These are phyloP conservation scores for Fraxinus quadrangulata DNA, from an alignment of 257 asterid genomes.

Conservation along the genomic window DNA sequence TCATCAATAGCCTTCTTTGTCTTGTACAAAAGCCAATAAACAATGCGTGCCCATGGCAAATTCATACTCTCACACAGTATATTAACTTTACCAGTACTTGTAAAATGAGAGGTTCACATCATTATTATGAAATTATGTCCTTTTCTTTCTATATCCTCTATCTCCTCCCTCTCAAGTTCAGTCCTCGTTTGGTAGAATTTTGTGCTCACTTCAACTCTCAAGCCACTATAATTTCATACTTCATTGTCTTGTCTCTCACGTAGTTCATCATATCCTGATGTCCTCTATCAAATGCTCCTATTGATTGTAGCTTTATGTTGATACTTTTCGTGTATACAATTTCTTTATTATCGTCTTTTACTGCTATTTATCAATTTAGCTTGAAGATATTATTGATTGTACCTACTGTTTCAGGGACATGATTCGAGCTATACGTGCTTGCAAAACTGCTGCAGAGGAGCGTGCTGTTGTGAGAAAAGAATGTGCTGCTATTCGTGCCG, in stretches of 20 bases:
- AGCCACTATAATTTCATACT: not conserved
- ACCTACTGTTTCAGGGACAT: slow-evolving; percentile 69
- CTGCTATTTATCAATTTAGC: not conserved
- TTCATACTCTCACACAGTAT: not conserved
- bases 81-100: not conserved
- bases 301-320: not conserved
- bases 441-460: slow-evolving; percentile 99
- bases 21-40: not conserved
- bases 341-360: not conserved
- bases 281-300: not conserved
- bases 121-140: not conserved
- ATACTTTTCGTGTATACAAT: not conserved
- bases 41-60: not conserved
- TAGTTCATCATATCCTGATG: not conserved
- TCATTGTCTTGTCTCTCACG: not conserved
- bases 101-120: not conserved
- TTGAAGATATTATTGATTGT: slow-evolving; percentile 1
- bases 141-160: not conserved
- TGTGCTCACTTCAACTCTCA: not conserved
- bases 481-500: slow-evolving; percentile 96
- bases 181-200: not conserved
- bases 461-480: slow-evolving; percentile 97
- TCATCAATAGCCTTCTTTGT: not conserved
- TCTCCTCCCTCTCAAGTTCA: not conserved
- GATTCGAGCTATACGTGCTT: slow-evolving; percentile 94